These are phyloP conservation scores for Salix viminalis DNA, from an alignment of 345 rosid species.

Conservation along the genomic window DNA sequence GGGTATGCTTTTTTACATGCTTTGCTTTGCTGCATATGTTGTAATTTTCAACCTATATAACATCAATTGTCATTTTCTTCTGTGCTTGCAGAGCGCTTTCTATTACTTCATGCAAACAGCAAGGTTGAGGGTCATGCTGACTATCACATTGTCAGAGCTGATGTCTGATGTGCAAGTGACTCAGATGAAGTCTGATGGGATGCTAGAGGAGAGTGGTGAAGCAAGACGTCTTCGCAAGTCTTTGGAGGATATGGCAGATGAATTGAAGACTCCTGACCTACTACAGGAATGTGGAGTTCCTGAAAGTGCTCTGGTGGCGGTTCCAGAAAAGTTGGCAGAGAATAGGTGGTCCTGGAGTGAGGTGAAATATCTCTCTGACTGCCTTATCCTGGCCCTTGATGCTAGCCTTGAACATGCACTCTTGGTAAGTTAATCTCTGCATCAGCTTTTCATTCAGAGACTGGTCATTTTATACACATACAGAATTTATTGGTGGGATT, in stretches of 20 bases:
- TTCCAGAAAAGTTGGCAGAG: slow-evolving; percentile 56
- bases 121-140: slow-evolving; percentile 90
- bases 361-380: slow-evolving; percentile 70
- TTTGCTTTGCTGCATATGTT: slow-evolving; percentile 5
- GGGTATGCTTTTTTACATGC: slow-evolving; percentile 50
- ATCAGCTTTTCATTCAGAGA: not conserved
- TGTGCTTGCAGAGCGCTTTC: slow-evolving; percentile 78
- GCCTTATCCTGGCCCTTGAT: slow-evolving; percentile 89
- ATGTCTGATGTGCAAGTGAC: slow-evolving; percentile 97
- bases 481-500: not conserved
- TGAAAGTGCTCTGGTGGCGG: slow-evolving; percentile 52
- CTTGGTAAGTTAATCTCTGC: slow-evolving; percentile 55
- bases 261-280: slow-evolving; percentile 54
- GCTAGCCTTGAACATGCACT: slow-evolving; percentile 95
- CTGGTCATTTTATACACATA: not conserved
- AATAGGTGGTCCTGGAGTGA: slow-evolving; percentile 88
- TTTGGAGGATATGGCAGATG: slow-evolving; percentile 91
- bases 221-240: slow-evolving; percentile 83
- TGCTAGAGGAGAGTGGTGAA: slow-evolving; percentile 94
- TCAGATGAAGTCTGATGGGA: slow-evolving; percentile 90
- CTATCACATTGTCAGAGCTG: slow-evolving; percentile 91
- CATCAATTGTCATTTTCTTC: slow-evolving; percentile 17
- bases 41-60: not conserved
- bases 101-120: slow-evolving; percentile 83
- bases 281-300: slow-evolving; percentile 81